These are phyloP conservation scores for Ustilago curta DNA, from an alignment of 1,284 basidiomycete species.

Conservation along the genomic window DNA sequence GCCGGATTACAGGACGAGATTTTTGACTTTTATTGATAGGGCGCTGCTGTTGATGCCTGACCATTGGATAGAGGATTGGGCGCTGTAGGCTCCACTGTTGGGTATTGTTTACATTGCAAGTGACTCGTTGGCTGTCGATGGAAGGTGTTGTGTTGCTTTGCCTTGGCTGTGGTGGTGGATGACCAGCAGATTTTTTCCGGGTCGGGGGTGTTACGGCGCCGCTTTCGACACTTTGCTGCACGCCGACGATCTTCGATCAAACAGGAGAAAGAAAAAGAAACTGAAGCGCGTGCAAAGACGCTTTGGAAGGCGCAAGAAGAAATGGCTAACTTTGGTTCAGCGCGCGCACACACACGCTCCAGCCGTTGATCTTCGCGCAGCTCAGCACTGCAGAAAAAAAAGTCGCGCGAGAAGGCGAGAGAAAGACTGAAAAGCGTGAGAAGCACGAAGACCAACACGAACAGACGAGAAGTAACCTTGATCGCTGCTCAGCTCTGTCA, in stretches of 20 bases:
- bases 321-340: slow-evolving; percentile 12
- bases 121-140: background rate
- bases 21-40: slow-evolving; percentile 66
- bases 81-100: slow-evolving; percentile 13
- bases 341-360: slow-evolving; percentile 6
- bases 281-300: slow-evolving; percentile 8
- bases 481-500: background rate
- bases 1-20: slow-evolving; percentile 65
- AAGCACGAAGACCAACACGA: slow-evolving; percentile 47
- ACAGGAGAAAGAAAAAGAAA: slow-evolving; percentile 17
- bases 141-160: background rate
- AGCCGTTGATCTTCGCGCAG: slow-evolving; percentile 8
- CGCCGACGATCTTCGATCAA: slow-evolving; percentile 16
- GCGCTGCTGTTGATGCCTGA: slow-evolving; percentile 62
- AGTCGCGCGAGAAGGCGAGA: slow-evolving; percentile 38
- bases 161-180: background rate
- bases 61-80: slow-evolving; percentile 61
- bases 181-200: background rate
- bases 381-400: background rate
- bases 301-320: slow-evolving; percentile 51
- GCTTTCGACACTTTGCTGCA: background rate
- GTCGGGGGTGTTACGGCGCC: background rate
- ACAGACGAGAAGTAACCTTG: background rate
- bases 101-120: background rate
- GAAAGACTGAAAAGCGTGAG: slow-evolving; percentile 14